Percentiles rank a stretch among this genome's conserved stretches.
phyloP scores from a whole-genome alignment of 2,329 filamentous ascomycete species.

The Epichloe coenophiala region DNA sequence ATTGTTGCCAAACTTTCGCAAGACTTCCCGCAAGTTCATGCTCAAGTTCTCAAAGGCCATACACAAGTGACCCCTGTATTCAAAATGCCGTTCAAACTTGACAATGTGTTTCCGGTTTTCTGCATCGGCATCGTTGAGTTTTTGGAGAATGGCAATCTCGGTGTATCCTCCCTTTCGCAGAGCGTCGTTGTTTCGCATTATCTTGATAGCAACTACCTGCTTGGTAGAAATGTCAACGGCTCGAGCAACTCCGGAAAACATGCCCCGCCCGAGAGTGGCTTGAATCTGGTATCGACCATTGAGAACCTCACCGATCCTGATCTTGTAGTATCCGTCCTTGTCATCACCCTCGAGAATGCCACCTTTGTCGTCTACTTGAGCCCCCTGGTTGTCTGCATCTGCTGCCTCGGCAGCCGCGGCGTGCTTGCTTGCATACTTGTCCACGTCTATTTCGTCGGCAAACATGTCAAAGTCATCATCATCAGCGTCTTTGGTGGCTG shows the following conservation, averaged over 20 bases:
- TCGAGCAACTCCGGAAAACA: slow-evolving; percentile 92
- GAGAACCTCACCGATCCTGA: slow-evolving; percentile 81
- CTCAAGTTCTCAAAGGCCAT: slow-evolving; percentile 94
- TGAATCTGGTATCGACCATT: slow-evolving; percentile 83
- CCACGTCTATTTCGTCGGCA: slow-evolving; percentile 62
- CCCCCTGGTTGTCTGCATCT: slow-evolving; percentile 28
- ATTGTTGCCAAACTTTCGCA: slow-evolving; percentile 93
- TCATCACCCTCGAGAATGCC: slow-evolving; percentile 89
- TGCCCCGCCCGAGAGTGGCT: slow-evolving; percentile 77
- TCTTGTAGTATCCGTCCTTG: slow-evolving; percentile 90
- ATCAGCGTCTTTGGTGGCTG: slow-evolving; percentile 41
- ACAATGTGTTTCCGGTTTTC: slow-evolving; percentile 89
- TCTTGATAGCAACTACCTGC: slow-evolving; percentile 84
- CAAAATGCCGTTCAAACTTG: slow-evolving; percentile 74
- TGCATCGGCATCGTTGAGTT: slow-evolving; percentile 71
- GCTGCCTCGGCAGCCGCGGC: slow-evolving; percentile 23
- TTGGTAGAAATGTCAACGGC: slow-evolving; percentile 66
- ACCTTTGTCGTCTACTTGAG: slow-evolving; percentile 51
- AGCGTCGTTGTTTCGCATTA: slow-evolving; percentile 91
- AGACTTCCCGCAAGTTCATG: slow-evolving; percentile 81
- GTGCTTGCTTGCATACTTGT: slow-evolving; percentile 47
- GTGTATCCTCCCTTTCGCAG: slow-evolving; percentile 85
- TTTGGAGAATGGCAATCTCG: slow-evolving; percentile 84
- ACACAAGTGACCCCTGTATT: slow-evolving; percentile 89
- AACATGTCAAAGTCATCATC: slow-evolving; percentile 76